phyloP scores from a whole-genome alignment of 75 land plant species.

The Pinus taeda region DNA sequence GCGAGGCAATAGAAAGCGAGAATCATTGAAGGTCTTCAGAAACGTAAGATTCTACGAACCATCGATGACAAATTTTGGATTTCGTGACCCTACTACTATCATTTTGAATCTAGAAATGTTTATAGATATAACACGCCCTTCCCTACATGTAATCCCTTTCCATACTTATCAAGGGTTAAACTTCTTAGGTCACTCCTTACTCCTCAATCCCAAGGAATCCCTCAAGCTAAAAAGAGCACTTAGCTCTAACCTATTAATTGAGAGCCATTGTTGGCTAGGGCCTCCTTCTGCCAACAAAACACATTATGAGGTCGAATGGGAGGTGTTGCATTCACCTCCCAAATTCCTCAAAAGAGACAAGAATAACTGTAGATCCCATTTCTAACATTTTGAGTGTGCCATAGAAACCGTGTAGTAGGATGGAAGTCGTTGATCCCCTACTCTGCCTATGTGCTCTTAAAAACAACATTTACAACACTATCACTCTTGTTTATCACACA shows the following conservation, averaged over 20 bases:
- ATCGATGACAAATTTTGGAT: conserved; percentile 69
- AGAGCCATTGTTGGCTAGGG: background rate
- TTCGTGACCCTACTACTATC: conserved; percentile 44
- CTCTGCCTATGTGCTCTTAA: background rate
- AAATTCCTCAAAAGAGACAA: background rate
- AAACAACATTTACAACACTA: conserved; percentile 5
- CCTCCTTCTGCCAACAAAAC: background rate
- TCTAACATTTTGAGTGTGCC: conserved; percentile 6
- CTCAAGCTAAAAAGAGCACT: conserved; percentile 47
- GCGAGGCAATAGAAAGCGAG: conserved; percentile 67
- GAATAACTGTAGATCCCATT: background rate
- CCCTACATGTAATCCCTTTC: conserved; percentile 58
- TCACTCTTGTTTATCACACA: background rate
- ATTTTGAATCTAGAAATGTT: conserved; percentile 64
- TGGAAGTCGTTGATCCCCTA: background rate
- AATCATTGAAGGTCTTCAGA: conserved; percentile 58
- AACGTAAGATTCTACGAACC: conserved; percentile 46
- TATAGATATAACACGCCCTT: conserved; percentile 61
- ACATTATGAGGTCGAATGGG: no score
- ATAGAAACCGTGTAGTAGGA: conserved; percentile 2
- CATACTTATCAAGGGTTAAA: conserved; percentile 74
- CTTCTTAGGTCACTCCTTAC: conserved; percentile 74
- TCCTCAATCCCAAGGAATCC: conserved; percentile 61
- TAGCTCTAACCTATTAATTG: conserved; percentile 17
- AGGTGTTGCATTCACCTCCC: background rate